phyloP scores from a whole-genome alignment of 164 flowering plant genomes.

The Liquidambar formosana region DNA sequence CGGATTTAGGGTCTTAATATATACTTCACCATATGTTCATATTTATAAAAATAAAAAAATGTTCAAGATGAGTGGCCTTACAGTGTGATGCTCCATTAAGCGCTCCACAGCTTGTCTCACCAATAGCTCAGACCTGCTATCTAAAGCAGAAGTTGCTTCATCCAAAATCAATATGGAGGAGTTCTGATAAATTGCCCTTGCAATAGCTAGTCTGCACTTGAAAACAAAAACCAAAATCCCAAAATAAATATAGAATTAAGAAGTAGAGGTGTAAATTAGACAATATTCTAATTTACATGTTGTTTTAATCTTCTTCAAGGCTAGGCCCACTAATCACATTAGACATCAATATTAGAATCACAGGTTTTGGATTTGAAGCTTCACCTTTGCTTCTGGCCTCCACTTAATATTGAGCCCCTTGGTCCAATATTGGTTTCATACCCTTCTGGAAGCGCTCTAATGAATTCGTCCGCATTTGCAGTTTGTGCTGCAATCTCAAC shows the following conservation, averaged over 20 bases:
- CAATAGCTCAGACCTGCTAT: slow-evolving; percentile 80
- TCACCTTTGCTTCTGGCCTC: slow-evolving; percentile 98
- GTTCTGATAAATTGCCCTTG: slow-evolving; percentile 92
- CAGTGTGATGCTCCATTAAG: slow-evolving; percentile 78
- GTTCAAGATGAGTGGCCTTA: slow-evolving; percentile 30
- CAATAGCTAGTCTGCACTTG: slow-evolving; percentile 81
- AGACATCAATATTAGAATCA: background rate
- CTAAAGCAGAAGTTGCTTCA: slow-evolving; percentile 98
- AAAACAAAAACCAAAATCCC: background rate
- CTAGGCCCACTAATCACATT: background rate
- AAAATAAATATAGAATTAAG: background rate
- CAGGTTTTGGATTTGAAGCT: background rate
- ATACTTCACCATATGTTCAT: too few relatives aligned
- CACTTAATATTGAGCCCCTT: slow-evolving; percentile 85
- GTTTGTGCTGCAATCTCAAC: slow-evolving; percentile 69
- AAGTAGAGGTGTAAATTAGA: background rate
- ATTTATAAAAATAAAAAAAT: background rate
- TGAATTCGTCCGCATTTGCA: slow-evolving; percentile 94
- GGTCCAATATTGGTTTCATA: slow-evolving; percentile 81
- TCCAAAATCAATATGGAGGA: slow-evolving; percentile 85
- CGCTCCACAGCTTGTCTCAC: slow-evolving; percentile 87
- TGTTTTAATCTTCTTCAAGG: background rate
- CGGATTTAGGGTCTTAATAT: too few relatives aligned
- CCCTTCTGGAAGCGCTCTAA: slow-evolving; percentile 62
- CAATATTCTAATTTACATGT: background rate